A percentile compares a stretch with the other conserved stretches of the same genome.
phyloP scores from a whole-genome alignment of 2,329 filamentous ascomycete genomes.

The Emergomyces orientalis region DNA sequence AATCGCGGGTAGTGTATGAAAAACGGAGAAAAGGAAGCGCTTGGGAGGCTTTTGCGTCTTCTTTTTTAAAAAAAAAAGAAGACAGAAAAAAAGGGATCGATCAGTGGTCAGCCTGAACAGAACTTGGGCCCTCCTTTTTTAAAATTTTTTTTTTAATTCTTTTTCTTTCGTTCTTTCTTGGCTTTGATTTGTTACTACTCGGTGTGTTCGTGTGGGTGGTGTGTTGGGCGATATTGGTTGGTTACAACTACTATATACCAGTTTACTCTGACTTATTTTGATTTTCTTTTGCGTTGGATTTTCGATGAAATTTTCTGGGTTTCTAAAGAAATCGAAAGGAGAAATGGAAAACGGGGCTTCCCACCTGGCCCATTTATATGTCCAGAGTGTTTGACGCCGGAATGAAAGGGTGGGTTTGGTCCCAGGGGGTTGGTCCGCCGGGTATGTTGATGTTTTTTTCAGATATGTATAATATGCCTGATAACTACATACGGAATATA shows the following conservation, averaged over 20 bases:
- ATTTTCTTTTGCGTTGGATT: not conserved
- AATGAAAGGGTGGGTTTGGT: not conserved
- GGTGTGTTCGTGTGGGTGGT: not conserved
- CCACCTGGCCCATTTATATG: not conserved
- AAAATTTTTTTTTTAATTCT: not conserved
- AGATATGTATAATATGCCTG: not conserved
- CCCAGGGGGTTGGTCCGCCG: not conserved
- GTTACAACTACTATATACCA: not conserved
- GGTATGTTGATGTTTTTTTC: not conserved
- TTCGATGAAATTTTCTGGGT: not conserved
- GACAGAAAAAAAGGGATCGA: too few relatives aligned
- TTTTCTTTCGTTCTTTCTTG: not conserved
- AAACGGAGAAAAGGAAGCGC: too few relatives aligned
- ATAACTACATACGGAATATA: too few relatives aligned
- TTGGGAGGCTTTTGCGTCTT: too few relatives aligned
- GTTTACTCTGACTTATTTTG: not conserved
- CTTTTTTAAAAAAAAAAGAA: too few relatives aligned
- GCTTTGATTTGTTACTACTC: not conserved
- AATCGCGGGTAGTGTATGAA: too few relatives aligned
- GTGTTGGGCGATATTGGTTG: not conserved
- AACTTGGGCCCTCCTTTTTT: too few relatives aligned
- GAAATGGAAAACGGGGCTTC: not conserved
- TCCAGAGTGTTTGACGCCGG: not conserved
- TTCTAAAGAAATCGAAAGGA: not conserved
- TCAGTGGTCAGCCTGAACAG: too few relatives aligned